These are phyloP conservation scores for Candida ficus DNA, from an alignment of 805 yeast genomes.

Conservation along the genomic window DNA sequence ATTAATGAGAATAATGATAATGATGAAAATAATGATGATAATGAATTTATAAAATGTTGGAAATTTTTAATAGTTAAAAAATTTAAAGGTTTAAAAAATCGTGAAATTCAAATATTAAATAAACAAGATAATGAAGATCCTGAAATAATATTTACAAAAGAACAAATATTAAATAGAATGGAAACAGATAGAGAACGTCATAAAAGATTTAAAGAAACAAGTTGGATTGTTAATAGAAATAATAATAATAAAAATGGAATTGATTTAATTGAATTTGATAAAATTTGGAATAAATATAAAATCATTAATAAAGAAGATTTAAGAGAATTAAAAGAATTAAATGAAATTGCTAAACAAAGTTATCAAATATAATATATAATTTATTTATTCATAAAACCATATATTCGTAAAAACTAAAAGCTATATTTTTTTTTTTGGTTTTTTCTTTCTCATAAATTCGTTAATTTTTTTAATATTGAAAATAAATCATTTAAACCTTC, in stretches of 20 bases:
- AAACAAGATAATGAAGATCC: not conserved
- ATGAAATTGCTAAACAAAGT: conserved; percentile 47
- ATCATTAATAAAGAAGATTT: conserved; percentile 42
- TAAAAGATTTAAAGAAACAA: conserved; percentile 73
- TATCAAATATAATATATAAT: conserved; percentile 26
- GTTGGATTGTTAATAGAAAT: conserved; percentile 64
- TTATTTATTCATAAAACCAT: not conserved
- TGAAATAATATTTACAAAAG: conserved; percentile 24
- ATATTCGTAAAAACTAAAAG: not conserved
- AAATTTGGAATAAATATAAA: conserved; percentile 32
- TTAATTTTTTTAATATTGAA: conserved; percentile 33
- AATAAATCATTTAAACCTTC: conserved; percentile 69
- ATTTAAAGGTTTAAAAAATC: conserved; percentile 11
- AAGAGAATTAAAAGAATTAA: conserved; percentile 48
- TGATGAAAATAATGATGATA: conserved; percentile 3
- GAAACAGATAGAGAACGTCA: conserved; percentile 92
- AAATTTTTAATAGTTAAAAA: conserved; percentile 16
- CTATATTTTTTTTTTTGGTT: not conserved
- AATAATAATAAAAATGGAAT: conserved; percentile 20
- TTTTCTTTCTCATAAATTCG: not conserved
- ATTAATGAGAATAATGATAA: not conserved
- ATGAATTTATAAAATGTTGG: conserved; percentile 21
- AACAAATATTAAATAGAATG: conserved; percentile 70
- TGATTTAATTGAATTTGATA: conserved; percentile 46
- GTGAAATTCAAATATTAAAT: conserved; percentile 9